Base-by-base conservation (phyloP, 108 stramenopile species). In the Nannochloropsis gaditana region DNA sequence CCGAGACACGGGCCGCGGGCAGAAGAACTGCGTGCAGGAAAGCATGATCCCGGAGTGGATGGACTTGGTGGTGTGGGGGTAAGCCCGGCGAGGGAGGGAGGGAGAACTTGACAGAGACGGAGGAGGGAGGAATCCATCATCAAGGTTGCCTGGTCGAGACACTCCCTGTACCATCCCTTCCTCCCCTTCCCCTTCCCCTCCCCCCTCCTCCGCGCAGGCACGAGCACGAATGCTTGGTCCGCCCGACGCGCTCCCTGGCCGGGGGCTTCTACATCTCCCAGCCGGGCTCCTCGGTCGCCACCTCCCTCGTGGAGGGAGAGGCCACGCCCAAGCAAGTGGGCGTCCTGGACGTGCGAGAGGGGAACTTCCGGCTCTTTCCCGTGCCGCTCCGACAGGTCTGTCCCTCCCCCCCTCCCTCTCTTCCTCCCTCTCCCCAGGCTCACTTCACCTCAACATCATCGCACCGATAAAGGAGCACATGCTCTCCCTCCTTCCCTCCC, bases 41-140 rank as follows among this genome's bases (percentile, higher is more conserved):
- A 88, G 91, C 82, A 96, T 97, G 96, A 97, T 99, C 15, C 99
- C 99, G 1, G 95, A 96, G 85, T 99, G 97, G 96, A 97, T 98
- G 92, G 97, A 97, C 87, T 90, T 97, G 44, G 96, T 93, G 42
- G 90, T 87, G n/a, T 86, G 87, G 84, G 86, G 89, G 59, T 73
- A 73, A 1, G 59, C n/a, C 59, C 15, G 8, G 47, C 15, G 47
- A 50, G 47, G 47, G 47, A 84, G 83, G 81, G 43, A 82, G 45
- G 43, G 43, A 82, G 43, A 44, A 44, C 21, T n/a, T 83, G 19
- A 19, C 82, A 83, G 11, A 84, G 45, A n/a, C 59, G 83, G 83
- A 73, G 59, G 3, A 73, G n/a, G n/a, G n/a, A n/a, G 15, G 59
- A 73, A 73, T 73, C 2, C 4, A 8, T 73, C 3, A 95, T 95